Conservation (phyloP, 2,329 filamentous ascomycete genomes). For the Exophiala bonariae region DNA sequence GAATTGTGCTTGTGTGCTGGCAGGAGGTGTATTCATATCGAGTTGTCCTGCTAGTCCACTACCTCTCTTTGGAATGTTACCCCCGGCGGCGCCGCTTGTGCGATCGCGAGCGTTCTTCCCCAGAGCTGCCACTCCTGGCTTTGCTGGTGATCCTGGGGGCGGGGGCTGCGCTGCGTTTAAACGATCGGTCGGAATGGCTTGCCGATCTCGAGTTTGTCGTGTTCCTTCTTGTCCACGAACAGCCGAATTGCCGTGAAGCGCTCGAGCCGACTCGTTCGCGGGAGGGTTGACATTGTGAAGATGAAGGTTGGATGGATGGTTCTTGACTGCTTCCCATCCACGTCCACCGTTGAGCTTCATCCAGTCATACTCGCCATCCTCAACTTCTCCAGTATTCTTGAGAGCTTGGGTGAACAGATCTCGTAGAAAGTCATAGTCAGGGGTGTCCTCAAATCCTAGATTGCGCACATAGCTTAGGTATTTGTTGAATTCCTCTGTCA, state of each 20-base stretch:
- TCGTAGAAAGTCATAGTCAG: conserved; percentile 96
- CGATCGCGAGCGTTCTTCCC: conserved; percentile 66
- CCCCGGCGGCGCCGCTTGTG: conserved; percentile 69
- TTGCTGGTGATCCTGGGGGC: conserved; percentile 75
- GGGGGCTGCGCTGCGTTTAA: conserved; percentile 93
- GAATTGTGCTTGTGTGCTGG: conserved; percentile 93
- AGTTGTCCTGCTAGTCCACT: conserved; percentile 37
- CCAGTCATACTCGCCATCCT: conserved; percentile 99
- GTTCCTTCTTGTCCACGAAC: conserved; percentile 32
- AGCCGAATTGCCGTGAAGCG: conserved; percentile 68
- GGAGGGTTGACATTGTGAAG: conserved; percentile 76
- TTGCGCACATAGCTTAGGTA: conserved; percentile 97
- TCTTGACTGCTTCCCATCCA: conserved; percentile 82
- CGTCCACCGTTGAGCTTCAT: conserved; percentile 96
- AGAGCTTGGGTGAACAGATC: conserved; percentile 95
- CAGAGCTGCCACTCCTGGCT: conserved; percentile 59
- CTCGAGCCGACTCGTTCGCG: conserved; percentile 80
- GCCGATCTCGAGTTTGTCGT: conserved; percentile 58
- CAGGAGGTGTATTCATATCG: conserved; percentile 80
- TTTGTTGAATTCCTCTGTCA: conserved; percentile 86
- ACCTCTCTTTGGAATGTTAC: conserved; percentile 28
- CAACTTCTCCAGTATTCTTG: conserved; percentile 90
- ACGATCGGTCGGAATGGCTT: conserved; percentile 75
- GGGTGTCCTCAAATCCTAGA: conserved; percentile 95
- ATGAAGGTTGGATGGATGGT: conserved; percentile 69